phyloP scores from a whole-genome alignment of 257 asterid species.

The Agastache rugosa region DNA sequence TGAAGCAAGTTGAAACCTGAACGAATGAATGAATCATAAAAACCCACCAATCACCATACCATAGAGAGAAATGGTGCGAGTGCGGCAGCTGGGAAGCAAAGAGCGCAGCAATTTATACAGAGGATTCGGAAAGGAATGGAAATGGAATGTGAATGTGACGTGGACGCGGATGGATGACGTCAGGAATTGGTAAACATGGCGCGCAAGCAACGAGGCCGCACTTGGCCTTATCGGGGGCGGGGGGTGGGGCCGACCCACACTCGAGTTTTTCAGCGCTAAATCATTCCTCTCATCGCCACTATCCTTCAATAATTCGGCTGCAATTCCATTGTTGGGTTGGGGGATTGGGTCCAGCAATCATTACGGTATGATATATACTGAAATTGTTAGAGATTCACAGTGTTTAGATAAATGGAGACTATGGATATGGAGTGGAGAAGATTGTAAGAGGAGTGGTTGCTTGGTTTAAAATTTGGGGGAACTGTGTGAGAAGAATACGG shows the following conservation, averaged over 20 bases:
- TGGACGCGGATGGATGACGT: not conserved
- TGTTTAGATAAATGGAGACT: no score
- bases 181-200: not conserved
- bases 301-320: not conserved
- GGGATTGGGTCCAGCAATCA: not conserved
- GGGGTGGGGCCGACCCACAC: constrained; percentile 31
- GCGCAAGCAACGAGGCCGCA: constrained; percentile 5
- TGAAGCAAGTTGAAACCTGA: not conserved
- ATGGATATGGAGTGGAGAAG: no score
- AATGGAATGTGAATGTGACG: not conserved
- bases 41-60: not conserved
- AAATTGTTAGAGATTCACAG: no score
- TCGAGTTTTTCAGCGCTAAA: not conserved
- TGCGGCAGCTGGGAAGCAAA: constrained; percentile 20
- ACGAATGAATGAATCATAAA: not conserved
- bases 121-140: no score
- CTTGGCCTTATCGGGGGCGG: not conserved
- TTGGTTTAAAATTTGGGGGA: no score
- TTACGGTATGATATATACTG: no score
- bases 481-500: no score
- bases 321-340: not conserved
- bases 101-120: not conserved
- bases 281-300: constrained; percentile 1
- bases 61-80: constrained; percentile 1
- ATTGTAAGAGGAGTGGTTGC: no score